Evolutionary conservation across 345 rosid species (phyloP).

Genomic region (Ricinus communis): DNA sequence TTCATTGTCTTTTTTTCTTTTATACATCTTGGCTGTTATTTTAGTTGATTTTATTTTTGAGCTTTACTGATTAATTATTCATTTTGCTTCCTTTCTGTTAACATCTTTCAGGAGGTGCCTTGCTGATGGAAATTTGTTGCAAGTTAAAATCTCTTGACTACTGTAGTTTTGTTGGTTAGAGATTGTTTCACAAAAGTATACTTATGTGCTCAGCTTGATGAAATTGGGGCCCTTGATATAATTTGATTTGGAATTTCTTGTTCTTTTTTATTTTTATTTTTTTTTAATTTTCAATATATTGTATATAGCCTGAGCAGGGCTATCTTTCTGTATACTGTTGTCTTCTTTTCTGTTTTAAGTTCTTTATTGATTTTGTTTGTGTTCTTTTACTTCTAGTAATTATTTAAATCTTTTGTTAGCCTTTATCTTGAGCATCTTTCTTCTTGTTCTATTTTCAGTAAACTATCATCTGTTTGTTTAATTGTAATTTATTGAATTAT

Average conservation of each 20-base stretch:
- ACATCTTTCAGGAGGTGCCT: conserved; percentile 59
- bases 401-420: neutral
- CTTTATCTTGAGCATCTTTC: neutral
- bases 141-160: conserved; percentile 33
- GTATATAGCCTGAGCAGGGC: neutral
- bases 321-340: neutral
- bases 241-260: neutral
- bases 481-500: conserved; percentile 20
- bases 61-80: conserved; percentile 24
- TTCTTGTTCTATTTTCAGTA: neutral
- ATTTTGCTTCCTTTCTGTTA: conserved; percentile 6
- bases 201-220: neutral
- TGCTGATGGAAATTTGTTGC: conserved; percentile 83
- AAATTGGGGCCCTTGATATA: neutral
- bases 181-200: neutral
- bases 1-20: neutral
- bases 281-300: neutral
- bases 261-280: neutral
- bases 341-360: neutral
- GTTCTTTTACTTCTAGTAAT: neutral
- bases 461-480: conserved; percentile 5
- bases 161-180: neutral
- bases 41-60: neutral
- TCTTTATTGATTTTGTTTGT: neutral
- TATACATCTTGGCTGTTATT: neutral